Base-by-base conservation (phyloP, 176 grass and related monocot species). In the Paspalum vaginatum region DNA sequence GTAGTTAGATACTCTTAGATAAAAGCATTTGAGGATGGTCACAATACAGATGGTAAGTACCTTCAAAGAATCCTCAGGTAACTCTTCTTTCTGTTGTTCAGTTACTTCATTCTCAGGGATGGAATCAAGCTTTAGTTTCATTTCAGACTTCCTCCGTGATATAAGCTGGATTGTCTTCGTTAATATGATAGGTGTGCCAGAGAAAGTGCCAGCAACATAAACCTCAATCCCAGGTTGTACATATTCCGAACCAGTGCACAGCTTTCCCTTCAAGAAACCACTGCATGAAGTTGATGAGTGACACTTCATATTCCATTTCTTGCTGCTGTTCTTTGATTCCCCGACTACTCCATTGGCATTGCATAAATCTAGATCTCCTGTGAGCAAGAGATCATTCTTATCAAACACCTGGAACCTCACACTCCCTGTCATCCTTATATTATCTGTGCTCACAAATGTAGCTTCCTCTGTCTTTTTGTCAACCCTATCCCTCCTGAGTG, bases 341-440 rank as follows among this genome's bases (percentile, higher is more conserved):
- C 84, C 83, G 38, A 74, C 64, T 0, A 89, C 69, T 78, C 90
- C 95, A 65, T 94, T 87, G 38, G 69, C 56, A 84, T 65, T 86
- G 75, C 87, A 85, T 44, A 93, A 68, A 68, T 95, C 92, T 9
- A 98, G 74, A 15, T 95, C 89, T 14, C 96, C 92, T 0, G 86
- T 91, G 63, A 98, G 77, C 78, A 98, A 84, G 20, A 95, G 83
- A 61, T 88, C 78, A 20, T 93, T 84, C 88, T 94, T 87, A 53
- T 98, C 86, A 70, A 88, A 93, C 54, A 98, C 86, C 78, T 98
- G 90, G 26, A 98, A 98, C 74, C 88, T 88, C 70, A 95, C 81
- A n/a, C 90, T 98, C 85, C 92, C 92, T 52, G 92, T 93, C 92
- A 95, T 95, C 85, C 84, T 87, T 76, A 98, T 91, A 37, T 87